phyloP scores from a whole-genome alignment of 164 flowering plant genomes.

The Tinospora cordifolia region DNA sequence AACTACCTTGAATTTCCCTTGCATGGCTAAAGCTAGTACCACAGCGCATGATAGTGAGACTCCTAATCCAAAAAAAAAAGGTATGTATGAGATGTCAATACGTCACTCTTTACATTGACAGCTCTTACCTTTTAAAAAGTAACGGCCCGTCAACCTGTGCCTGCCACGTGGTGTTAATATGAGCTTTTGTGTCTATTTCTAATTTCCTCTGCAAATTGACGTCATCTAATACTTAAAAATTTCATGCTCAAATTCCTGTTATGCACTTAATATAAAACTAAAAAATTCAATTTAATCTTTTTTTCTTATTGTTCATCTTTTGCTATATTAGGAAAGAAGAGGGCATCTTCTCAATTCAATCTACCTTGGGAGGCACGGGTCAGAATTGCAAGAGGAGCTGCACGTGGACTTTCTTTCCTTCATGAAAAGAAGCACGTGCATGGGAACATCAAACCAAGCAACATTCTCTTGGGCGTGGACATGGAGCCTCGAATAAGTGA shows the following conservation, averaged over 20 bases:
- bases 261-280: no score
- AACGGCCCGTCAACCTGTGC: no score
- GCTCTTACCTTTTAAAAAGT: background rate
- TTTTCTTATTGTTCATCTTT: no score
- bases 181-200: background rate
- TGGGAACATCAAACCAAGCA: constrained; percentile 84
- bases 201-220: no score
- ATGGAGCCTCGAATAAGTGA: constrained; percentile 89
- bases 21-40: background rate
- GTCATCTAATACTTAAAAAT: no score
- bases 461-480: constrained; percentile 65
- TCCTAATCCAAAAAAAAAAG: background rate
- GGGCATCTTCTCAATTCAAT: constrained; percentile 68
- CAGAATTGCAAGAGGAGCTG: constrained; percentile 79
- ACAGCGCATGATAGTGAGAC: background rate
- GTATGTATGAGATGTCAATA: background rate
- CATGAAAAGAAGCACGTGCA: constrained; percentile 97
- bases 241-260: background rate
- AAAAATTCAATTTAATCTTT: no score
- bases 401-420: constrained; percentile 70
- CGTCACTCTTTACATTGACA: background rate
- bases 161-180: background rate
- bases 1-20: background rate
- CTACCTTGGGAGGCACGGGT: constrained; percentile 85
- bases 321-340: constrained; percentile 37